These are phyloP conservation scores for Clarireedia homoeocarpa DNA, from an alignment of 2,329 filamentous ascomycete species.

Conservation along the genomic window DNA sequence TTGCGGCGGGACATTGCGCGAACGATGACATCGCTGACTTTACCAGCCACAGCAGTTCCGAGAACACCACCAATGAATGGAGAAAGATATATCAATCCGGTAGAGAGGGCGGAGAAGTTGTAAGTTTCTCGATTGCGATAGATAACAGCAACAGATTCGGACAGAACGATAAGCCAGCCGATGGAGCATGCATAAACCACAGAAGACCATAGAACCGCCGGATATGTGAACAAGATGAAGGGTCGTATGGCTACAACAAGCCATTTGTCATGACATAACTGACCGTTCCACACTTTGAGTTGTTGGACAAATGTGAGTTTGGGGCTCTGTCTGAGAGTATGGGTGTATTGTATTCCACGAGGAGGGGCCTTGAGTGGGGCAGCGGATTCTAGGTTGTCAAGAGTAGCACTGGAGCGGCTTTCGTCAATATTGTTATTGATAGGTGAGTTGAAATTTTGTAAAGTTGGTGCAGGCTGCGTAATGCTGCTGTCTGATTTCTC, in stretches of 20 bases:
- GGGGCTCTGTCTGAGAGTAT: conserved; percentile 57
- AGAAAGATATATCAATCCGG: conserved; percentile 80
- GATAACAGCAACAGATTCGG: conserved; percentile 75
- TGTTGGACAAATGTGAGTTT: conserved; percentile 66
- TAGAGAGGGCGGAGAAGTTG: conserved; percentile 72
- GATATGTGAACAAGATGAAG: conserved; percentile 81
- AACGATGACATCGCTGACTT: conserved; percentile 78
- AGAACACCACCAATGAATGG: conserved; percentile 84
- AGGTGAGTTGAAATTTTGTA: conserved; percentile 33
- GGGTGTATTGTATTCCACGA: conserved; percentile 50
- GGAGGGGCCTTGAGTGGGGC: background rate
- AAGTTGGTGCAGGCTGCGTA: conserved; percentile 26
- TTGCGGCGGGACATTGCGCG: conserved; percentile 75
- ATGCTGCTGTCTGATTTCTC: background rate
- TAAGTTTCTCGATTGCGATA: conserved; percentile 65
- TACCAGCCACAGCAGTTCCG: conserved; percentile 86
- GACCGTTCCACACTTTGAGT: conserved; percentile 69
- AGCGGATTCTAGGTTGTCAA: background rate
- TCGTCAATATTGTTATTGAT: conserved; percentile 23
- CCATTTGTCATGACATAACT: conserved; percentile 73
- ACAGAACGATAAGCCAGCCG: conserved; percentile 93
- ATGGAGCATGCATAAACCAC: conserved; percentile 80
- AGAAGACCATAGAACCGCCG: conserved; percentile 81
- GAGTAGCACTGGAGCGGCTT: background rate
- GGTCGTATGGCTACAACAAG: conserved; percentile 68